Evolutionary conservation across 768 basidiomycete genomes (phyloP).

Genomic region (Hebeloma cylindrosporum): DNA sequence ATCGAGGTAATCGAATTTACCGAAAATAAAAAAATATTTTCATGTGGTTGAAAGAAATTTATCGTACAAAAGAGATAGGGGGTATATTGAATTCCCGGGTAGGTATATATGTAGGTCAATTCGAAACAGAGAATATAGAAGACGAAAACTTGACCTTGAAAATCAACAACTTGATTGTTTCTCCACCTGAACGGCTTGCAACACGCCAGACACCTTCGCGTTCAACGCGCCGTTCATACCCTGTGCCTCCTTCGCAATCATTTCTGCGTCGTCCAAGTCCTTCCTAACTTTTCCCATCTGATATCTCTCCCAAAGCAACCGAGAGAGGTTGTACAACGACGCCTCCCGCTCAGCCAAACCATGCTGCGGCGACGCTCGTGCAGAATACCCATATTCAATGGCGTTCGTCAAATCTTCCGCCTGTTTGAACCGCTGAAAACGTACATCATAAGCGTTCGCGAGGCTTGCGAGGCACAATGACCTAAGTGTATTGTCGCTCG

Average conservation of each 20-base stretch:
- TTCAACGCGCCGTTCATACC: too few relatives aligned
- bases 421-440: background rate
- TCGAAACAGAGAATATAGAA: too few relatives aligned
- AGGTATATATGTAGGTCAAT: too few relatives aligned
- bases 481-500: background rate
- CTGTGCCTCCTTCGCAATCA: background rate
- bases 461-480: background rate
- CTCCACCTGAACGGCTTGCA: too few relatives aligned
- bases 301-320: slow-evolving; percentile 1
- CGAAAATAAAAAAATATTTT: too few relatives aligned
- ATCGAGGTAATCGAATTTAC: too few relatives aligned
- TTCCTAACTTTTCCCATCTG: background rate
- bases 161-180: too few relatives aligned
- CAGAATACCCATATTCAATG: background rate
- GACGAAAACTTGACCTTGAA: too few relatives aligned
- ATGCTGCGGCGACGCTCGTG: background rate
- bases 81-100: too few relatives aligned
- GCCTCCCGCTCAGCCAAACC: background rate
- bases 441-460: background rate
- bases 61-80: too few relatives aligned
- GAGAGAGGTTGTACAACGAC: slow-evolving; percentile 8
- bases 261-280: slow-evolving; percentile 1
- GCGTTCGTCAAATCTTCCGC: background rate
- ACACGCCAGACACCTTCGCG: too few relatives aligned
- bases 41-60: too few relatives aligned